Evolutionary conservation across 1,139 yeast species (phyloP).

Genomic region (Candida sanyaensis): DNA sequence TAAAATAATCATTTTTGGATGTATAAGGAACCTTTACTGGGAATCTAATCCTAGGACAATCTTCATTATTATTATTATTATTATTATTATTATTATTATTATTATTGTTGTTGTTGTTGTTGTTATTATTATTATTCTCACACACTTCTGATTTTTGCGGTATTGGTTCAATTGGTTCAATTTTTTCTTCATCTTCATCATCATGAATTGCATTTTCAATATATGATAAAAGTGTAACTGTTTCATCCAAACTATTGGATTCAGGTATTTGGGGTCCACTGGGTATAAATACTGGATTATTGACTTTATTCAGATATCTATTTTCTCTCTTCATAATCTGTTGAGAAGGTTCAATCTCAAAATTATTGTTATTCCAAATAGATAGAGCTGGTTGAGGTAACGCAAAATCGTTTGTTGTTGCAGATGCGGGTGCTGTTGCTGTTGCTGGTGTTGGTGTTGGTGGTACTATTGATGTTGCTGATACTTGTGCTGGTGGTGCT

Average conservation of each 20-base stretch:
- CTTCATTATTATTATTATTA: background rate
- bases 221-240: background rate
- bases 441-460: no score
- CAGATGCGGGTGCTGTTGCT: background rate
- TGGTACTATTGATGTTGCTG: no score
- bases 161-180: background rate
- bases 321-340: constrained; percentile 13
- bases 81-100: background rate
- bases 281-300: constrained; percentile 28
- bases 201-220: background rate
- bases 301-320: constrained; percentile 23
- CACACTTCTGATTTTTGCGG: background rate
- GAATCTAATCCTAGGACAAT: constrained; percentile 1
- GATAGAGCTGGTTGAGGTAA: constrained; percentile 1
- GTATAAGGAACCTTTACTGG: constrained; percentile 9
- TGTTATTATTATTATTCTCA: background rate
- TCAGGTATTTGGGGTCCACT: constrained; percentile 5
- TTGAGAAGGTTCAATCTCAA: background rate
- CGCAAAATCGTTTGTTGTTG: background rate
- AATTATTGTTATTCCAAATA: constrained; percentile 2
- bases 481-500: no score
- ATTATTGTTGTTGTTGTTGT: background rate
- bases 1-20: constrained; percentile 6
- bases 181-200: background rate
- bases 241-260: background rate